A percentile compares a stretch with the other conserved stretches of the same genome.
phyloP scores from a whole-genome alignment of 495 filamentous ascomycete genomes.

The Amorphotheca resinae region DNA sequence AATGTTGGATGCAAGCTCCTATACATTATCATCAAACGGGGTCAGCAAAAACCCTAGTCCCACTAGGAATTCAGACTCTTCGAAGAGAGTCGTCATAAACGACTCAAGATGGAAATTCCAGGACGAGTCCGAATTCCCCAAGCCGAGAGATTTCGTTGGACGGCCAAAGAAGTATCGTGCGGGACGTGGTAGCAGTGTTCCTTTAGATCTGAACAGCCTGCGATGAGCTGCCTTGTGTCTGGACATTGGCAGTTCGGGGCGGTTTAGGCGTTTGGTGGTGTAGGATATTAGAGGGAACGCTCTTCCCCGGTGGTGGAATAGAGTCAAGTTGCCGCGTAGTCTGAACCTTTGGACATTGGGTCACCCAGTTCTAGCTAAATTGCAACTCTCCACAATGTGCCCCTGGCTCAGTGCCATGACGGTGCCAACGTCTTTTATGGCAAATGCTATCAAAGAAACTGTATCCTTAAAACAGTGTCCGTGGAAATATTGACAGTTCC shows the following conservation, averaged over 20 bases:
- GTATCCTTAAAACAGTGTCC: too few relatives aligned
- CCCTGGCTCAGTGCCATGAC: too few relatives aligned
- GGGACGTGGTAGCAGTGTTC: conserved; percentile 86
- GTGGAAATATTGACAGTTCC: too few relatives aligned
- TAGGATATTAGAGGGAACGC: not conserved
- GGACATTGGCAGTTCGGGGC: not conserved
- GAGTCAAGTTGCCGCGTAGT: too few relatives aligned
- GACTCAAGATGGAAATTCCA: conserved; percentile 83
- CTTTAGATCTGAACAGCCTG: conserved; percentile 56
- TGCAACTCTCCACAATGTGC: too few relatives aligned
- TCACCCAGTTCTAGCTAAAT: too few relatives aligned
- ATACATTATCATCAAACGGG: conserved; percentile 50
- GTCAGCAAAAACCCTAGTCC: conserved; percentile 31
- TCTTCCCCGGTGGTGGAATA: not conserved
- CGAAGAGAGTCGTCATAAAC: conserved; percentile 46
- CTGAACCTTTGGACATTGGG: too few relatives aligned
- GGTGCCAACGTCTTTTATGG: too few relatives aligned
- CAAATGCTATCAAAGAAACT: too few relatives aligned
- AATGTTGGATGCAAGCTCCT: conserved; percentile 61
- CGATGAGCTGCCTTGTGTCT: conserved; percentile 2
- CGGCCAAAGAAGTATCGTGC: conserved; percentile 69
- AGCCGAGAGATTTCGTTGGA: conserved; percentile 66
- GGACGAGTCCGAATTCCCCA: conserved; percentile 67
- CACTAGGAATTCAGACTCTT: conserved; percentile 21
- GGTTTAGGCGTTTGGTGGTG: conserved; percentile 2